Conservation (phyloP, 306 rosid genomes). For the Prosopis cineraria region DNA sequence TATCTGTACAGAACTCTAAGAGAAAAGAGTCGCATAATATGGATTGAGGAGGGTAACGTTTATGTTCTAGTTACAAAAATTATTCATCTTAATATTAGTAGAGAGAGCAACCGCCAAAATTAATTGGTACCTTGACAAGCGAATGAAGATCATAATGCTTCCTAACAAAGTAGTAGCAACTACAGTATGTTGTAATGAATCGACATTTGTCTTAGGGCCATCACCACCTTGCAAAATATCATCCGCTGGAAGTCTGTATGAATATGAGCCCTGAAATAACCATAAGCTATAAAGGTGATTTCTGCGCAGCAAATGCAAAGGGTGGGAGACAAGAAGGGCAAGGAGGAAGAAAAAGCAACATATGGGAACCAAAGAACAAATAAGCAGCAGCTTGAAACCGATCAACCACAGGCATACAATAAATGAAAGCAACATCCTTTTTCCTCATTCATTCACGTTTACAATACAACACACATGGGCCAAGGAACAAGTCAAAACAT, state of each 20-base stretch:
- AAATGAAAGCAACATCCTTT: neutral
- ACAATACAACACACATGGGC: neutral
- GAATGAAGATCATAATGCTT: conserved; percentile 79
- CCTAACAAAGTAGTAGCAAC: conserved; percentile 84
- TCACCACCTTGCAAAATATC: conserved; percentile 65
- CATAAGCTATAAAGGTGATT: neutral
- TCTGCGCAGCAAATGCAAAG: neutral
- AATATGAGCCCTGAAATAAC: conserved; percentile 4
- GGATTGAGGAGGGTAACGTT: neutral
- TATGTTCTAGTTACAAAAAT: conserved; percentile 23
- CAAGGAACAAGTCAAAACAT: neutral
- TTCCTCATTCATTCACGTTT: neutral
- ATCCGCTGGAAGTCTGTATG: conserved; percentile 77
- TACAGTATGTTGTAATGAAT: conserved; percentile 55
- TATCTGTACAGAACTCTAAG: neutral
- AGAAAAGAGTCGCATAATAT: neutral
- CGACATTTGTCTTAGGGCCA: conserved; percentile 61
- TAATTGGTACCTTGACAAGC: conserved; percentile 67
- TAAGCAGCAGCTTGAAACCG: neutral
- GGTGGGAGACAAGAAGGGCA: neutral
- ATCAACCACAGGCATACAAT: neutral
- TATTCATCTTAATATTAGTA: conserved; percentile 20
- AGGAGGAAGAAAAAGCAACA: neutral
- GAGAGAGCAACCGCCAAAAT: conserved; percentile 10
- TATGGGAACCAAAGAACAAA: conserved; percentile 8